These are phyloP conservation scores for Anisodus tanguticus DNA, from an alignment of 257 asterid genomes.

Conservation along the genomic window DNA sequence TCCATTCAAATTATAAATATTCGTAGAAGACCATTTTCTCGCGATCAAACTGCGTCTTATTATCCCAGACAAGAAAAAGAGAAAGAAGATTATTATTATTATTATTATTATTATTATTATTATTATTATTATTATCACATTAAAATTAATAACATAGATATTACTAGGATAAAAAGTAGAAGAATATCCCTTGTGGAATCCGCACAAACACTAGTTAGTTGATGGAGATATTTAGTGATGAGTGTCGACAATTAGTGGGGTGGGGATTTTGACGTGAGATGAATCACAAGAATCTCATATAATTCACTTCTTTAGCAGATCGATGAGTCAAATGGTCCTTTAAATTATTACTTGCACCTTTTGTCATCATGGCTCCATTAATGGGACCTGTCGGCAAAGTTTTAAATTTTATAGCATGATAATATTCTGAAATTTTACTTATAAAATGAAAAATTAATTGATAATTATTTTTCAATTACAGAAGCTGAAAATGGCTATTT, in stretches of 20 bases:
- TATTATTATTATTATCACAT: too few relatives aligned
- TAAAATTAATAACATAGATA: too few relatives aligned
- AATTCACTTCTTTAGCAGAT: background rate
- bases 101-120: too few relatives aligned
- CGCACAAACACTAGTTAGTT: background rate
- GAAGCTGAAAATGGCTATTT: too few relatives aligned
- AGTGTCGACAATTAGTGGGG: background rate
- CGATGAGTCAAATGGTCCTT: background rate
- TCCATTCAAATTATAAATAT: too few relatives aligned
- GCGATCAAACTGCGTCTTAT: background rate
- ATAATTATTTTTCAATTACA: too few relatives aligned
- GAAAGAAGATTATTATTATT: too few relatives aligned
- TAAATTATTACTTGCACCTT: background rate
- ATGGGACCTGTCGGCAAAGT: background rate
- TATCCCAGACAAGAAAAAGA: background rate
- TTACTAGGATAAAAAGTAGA: background rate
- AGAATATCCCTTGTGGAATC: background rate
- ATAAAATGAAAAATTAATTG: too few relatives aligned
- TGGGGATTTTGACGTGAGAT: background rate
- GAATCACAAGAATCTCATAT: background rate
- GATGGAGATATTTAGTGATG: background rate
- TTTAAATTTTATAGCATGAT: too few relatives aligned
- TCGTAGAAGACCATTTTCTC: too few relatives aligned
- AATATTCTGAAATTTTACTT: too few relatives aligned
- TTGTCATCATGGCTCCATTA: background rate